Evolutionary conservation across 352 stramenopile genomes (phyloP).

Genomic region (Globisporangium radiosum): DNA sequence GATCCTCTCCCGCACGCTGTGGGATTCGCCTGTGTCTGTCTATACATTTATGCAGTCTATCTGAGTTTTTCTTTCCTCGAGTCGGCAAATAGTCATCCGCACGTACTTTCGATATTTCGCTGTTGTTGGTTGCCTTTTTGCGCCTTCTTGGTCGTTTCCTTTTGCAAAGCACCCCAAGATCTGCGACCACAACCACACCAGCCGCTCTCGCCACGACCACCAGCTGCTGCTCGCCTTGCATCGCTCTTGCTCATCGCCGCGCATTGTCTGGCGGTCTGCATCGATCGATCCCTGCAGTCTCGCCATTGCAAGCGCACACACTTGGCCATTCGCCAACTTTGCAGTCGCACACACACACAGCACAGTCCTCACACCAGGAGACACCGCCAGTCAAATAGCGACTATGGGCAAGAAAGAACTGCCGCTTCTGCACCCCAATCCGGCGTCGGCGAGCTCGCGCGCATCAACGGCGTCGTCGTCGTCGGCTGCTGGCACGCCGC

Average conservation of each 20-base stretch:
- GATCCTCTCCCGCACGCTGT: background rate
- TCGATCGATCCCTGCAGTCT: background rate
- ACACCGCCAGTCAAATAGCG: background rate
- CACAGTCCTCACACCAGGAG: background rate
- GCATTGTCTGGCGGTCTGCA: no score
- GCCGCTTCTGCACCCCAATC: constrained; percentile 37
- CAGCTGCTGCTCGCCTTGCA: background rate
- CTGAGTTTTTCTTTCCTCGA: no score
- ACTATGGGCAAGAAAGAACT: constrained; percentile 32
- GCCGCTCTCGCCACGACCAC: background rate
- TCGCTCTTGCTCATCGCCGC: no score
- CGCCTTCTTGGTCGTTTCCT: no score
- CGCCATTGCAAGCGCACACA: background rate
- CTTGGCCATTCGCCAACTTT: background rate
- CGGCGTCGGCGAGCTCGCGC: constrained; percentile 32
- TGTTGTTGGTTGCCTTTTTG: no score
- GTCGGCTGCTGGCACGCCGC: constrained; percentile 5
- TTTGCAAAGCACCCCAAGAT: background rate
- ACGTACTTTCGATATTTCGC: background rate
- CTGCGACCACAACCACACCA: background rate
- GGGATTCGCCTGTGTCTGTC: no score
- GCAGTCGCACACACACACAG: background rate
- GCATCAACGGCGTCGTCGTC: constrained; percentile 36
- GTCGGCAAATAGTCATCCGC: no score
- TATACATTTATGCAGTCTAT: no score